phyloP scores from a whole-genome alignment of 371 early-diverging fungal species.

The Apophysomyces ossiformis region DNA sequence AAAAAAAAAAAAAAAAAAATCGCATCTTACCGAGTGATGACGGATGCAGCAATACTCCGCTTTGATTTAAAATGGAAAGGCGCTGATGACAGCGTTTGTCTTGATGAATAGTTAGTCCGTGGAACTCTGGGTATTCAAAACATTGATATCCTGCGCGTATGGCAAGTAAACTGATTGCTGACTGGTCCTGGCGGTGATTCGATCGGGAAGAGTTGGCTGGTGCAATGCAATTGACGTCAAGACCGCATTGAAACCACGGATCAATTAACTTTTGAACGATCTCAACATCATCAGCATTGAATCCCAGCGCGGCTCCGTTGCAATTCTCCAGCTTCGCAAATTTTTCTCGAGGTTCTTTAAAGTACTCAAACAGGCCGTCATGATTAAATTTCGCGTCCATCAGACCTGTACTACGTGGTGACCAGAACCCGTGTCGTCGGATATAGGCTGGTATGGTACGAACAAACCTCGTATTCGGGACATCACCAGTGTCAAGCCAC shows the following conservation, averaged over 20 bases:
- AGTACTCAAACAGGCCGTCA: slow-evolving; percentile 46
- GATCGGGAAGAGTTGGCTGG: slow-evolving; percentile 48
- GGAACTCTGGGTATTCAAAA: slow-evolving; percentile 51
- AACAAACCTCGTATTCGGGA: slow-evolving; percentile 43
- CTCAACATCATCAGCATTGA: slow-evolving; percentile 41
- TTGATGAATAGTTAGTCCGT: slow-evolving; percentile 60
- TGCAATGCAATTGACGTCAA: slow-evolving; percentile 50
- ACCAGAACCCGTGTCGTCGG: slow-evolving; percentile 42
- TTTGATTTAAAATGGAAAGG: slow-evolving; percentile 22
- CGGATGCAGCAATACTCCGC: slow-evolving; percentile 29
- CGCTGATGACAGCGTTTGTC: slow-evolving; percentile 51
- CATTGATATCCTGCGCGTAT: slow-evolving; percentile 34
- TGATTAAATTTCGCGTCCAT: slow-evolving; percentile 52
- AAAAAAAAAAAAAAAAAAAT: background rate
- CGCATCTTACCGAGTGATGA: slow-evolving; percentile 30
- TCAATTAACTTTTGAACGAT: slow-evolving; percentile 40
- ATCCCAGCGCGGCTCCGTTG: slow-evolving; percentile 54
- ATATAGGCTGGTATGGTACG: slow-evolving; percentile 44
- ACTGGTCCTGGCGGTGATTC: slow-evolving; percentile 63
- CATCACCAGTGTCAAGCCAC: slow-evolving; percentile 58
- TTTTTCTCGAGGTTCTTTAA: slow-evolving; percentile 25
- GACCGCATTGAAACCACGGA: slow-evolving; percentile 51
- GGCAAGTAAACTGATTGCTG: slow-evolving; percentile 52
- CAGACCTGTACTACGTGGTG: slow-evolving; percentile 47
- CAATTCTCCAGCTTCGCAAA: slow-evolving; percentile 51